Percentiles rank a stretch among this genome's conserved stretches.
phyloP scores from a whole-genome alignment of 2,329 filamentous ascomycete genomes.

The Westerdykella aurantiaca region DNA sequence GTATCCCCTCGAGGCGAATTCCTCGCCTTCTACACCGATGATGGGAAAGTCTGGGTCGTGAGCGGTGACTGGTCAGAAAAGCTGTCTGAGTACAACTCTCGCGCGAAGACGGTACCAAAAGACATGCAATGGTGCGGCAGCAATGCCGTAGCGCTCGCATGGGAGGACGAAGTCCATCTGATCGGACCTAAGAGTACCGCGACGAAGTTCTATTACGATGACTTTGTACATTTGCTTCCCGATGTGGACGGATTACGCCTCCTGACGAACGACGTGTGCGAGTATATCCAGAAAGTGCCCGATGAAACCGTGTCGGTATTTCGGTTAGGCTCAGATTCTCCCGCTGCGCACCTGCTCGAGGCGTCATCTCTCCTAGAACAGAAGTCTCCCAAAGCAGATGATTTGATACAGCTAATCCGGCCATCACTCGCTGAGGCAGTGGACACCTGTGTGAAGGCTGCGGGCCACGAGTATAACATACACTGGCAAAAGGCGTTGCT shows the following conservation, averaged over 20 bases:
- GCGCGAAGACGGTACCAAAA: slow-evolving; percentile 75
- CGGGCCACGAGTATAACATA: slow-evolving; percentile 82
- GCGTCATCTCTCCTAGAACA: slow-evolving; percentile 86
- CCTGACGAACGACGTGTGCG: slow-evolving; percentile 89
- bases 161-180: slow-evolving; percentile 96
- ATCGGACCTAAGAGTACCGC: slow-evolving; percentile 78
- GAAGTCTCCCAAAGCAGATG: slow-evolving; percentile 93
- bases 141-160: slow-evolving; percentile 86
- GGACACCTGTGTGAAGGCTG: slow-evolving; percentile 86
- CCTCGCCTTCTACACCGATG: slow-evolving; percentile 77
- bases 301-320: slow-evolving; percentile 84
- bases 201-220: slow-evolving; percentile 80
- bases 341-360: slow-evolving; percentile 88
- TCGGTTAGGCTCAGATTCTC: slow-evolving; percentile 76
- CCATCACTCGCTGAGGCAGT: slow-evolving; percentile 86
- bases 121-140: slow-evolving; percentile 96
- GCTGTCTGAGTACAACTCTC: slow-evolving; percentile 85
- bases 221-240: slow-evolving; percentile 79
- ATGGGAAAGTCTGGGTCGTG: slow-evolving; percentile 82
- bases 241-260: slow-evolving; percentile 87
- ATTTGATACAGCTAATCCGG: slow-evolving; percentile 92
- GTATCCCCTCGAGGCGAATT: slow-evolving; percentile 89
- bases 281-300: slow-evolving; percentile 93
- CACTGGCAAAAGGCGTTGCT: slow-evolving; percentile 93
- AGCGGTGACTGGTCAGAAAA: slow-evolving; percentile 92